A percentile compares a stretch with the other conserved stretches of the same genome.
These are phyloP conservation scores for Tagetes patula DNA, from an alignment of 129 eudicot species.

Conservation along the genomic window DNA sequence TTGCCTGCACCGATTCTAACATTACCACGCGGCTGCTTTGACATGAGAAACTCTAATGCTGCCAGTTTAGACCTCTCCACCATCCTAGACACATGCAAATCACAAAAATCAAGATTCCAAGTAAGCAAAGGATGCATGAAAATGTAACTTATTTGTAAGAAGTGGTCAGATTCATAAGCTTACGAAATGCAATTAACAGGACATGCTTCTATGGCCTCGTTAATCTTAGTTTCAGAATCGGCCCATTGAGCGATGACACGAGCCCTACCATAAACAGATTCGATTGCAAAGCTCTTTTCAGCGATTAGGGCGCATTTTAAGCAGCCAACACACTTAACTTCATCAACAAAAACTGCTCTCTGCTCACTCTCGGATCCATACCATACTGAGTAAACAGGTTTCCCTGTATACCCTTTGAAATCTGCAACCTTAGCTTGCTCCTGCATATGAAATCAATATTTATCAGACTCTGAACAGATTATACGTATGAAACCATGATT, in stretches of 20 bases:
- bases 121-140: not conserved
- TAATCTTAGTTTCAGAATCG: conserved; percentile 70
- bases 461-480: not conserved
- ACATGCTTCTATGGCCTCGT: conserved; percentile 74
- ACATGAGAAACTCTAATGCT: conserved; percentile 91
- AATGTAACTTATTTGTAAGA: not conserved
- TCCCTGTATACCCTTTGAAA: conserved; percentile 81
- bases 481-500: not conserved
- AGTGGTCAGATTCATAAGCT: conserved; percentile 26
- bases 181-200: conserved; percentile 98
- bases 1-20: conserved; percentile 85
- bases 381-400: conserved; percentile 81
- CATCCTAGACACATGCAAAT: conserved; percentile 36
- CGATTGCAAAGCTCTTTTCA: conserved; percentile 76
- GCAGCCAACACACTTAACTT: conserved; percentile 89
- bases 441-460: conserved; percentile 36
- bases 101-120: not conserved
- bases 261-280: conserved; percentile 92
- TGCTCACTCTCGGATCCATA: conserved; percentile 68
- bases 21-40: conserved; percentile 83
- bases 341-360: conserved; percentile 89
- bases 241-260: conserved; percentile 95
- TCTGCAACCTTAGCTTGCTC: conserved; percentile 71
- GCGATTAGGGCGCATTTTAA: conserved; percentile 89
- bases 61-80: conserved; percentile 86